Conservation (phyloP, 2,329 filamentous ascomycete species). For the Diatrype stigma region DNA sequence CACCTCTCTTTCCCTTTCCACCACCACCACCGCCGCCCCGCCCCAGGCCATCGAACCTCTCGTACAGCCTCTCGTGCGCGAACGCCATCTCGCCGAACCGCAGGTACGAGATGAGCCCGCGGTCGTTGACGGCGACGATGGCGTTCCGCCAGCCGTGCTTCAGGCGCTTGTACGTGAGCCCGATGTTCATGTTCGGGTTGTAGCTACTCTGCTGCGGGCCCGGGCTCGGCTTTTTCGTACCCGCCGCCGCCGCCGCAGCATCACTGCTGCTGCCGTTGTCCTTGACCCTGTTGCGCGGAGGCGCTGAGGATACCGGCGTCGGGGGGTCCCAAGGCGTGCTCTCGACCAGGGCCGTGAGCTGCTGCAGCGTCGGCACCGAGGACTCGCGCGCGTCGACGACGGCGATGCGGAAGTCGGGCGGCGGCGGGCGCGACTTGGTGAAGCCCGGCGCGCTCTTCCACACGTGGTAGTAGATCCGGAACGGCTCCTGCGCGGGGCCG, state of each 20-base stretch:
- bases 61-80: conserved; percentile 67
- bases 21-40: conserved; percentile 20
- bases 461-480: conserved; percentile 72
- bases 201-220: too few species aligned
- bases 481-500: conserved; percentile 45
- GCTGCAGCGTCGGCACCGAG: conserved; percentile 65
- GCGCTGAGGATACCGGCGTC: conserved; percentile 14
- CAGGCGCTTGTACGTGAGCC: conserved; percentile 65
- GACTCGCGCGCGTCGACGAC: conserved; percentile 74
- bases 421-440: conserved; percentile 72
- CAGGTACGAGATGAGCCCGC: conserved; percentile 85
- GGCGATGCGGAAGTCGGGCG: conserved; percentile 79
- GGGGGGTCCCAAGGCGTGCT: conserved; percentile 68
- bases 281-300: conserved; percentile 35
- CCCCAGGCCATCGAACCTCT: conserved; percentile 45
- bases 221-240: too few species aligned
- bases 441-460: conserved; percentile 71
- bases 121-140: conserved; percentile 82
- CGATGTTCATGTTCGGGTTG: conserved; percentile 3
- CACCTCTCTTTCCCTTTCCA: conserved; percentile 14
- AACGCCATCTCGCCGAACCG: conserved; percentile 78
- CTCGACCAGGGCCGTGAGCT: conserved; percentile 68
- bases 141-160: conserved; percentile 83
- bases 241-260: too few species aligned
- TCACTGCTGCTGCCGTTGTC: conserved; percentile 32